Evolutionary conservation across 352 stramenopile genomes (phyloP), one percentile per base, ranked within the genome.

Genomic region (Lagenidium giganteum): DNA sequence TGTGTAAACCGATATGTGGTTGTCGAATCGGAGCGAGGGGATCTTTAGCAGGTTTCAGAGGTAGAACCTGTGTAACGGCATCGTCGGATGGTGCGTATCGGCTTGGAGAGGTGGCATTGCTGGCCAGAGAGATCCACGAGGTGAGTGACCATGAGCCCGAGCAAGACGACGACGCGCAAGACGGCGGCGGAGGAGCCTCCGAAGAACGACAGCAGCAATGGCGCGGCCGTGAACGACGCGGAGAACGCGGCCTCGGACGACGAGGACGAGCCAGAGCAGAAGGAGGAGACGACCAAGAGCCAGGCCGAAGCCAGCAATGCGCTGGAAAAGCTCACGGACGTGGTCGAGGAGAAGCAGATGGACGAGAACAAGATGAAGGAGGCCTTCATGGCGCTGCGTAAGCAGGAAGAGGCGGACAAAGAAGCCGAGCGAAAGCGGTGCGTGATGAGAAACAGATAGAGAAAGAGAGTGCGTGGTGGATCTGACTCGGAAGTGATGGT

Each of bases 281-380:
- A 45, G 55, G 50, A 68, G 40, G 57, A 80, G 55, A 63, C 64
- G 34, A 57, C 62, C 13, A 91, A 91, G 67, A 90, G 70, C 64
- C 78, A 92, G 54, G 75, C 82, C 30, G 82, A 93, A 36, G 78
- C 88, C 55, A 87, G 64, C 54, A 85, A 39, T 34, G 82, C 82
- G 21, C 80, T 93, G 58, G 66, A 92, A 42, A 93, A 89, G 52
- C 72, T 93, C 46, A 90, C 76, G 31, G 82, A 93, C 51, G 63
- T 81, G 23, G 79, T 89, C 30, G 79, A 90, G 61, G 81, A 93
- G 60, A 91, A 88, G 54, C 69, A 87, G 41, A 85, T 93, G 72
- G 82, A 93, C 68, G 78, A 83, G 36, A 84, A 91, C 71, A 90
- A 88, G 65, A 89, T 93, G 78, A 90, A 88, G 54, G 43, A 81